Base-by-base conservation (phyloP, 1,139 yeast species). In the Groenewaldozyma auringiensis region DNA sequence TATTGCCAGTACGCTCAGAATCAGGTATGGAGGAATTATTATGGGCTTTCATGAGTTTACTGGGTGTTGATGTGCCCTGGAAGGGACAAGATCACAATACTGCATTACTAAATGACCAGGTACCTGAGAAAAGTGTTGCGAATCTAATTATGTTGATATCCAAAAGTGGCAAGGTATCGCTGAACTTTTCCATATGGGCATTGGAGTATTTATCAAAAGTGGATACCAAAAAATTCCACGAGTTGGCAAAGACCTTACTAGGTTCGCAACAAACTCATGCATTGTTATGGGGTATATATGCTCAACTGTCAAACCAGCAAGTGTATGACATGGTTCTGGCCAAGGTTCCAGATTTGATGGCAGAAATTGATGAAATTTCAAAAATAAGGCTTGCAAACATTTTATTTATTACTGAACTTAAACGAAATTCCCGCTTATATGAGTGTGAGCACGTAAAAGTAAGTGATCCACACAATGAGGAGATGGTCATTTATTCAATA, bases 151-250 rank as follows among this genome's bases (percentile, higher is more conserved):
- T 36, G 4, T 18, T 27, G 17, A 25, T 17, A 13, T 34, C 36
- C 18, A 22, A 25, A 4, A 14, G 37, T 3, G 37, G 16, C 16
- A 4, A 14, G 21, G 32, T 48, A 4, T 21, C 40, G 4, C 22
- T 29, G 8, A 29, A 33, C 16, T 46, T 50, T 17, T 43, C 42
- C 37, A 33, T 14, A 20, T 50, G 51, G 51, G 44, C 50, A 3
- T 17, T 50, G 16, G 38, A 38, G 20, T 46, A 43, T 25, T 14
- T 49, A 13, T 13, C 9, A 36, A 14, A 36, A 14, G 6, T 6
- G 4, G 21, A n/a, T 17, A 21, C 11, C 4, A 36, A 13, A 16
- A 14, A 17, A 27, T 27, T 9, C n/a, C 6, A 16, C 18, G 8
- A 27, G 13, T 8, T 38, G 33, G n/a, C 34, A 11, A 40, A 29